Percentiles rank a stretch among this genome's conserved stretches.
Evolutionary conservation across 2,329 filamentous ascomycete species (phyloP).

Genomic region (Cercospora zeina): DNA sequence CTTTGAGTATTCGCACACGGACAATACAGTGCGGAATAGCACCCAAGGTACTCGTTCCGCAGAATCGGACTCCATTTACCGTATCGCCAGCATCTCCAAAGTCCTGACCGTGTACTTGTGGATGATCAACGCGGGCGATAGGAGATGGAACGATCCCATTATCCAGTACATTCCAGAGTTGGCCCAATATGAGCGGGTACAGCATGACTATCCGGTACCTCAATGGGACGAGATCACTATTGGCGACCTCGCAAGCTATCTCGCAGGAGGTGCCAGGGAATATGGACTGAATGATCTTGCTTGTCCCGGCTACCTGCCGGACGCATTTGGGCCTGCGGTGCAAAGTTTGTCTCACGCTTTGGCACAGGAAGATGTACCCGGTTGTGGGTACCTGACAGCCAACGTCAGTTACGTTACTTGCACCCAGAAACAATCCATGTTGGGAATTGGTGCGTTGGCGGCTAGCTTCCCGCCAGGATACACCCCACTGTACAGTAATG

Average conservation of each 20-base stretch:
- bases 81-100: conserved; percentile 28
- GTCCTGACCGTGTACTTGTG: conserved; percentile 27
- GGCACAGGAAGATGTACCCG: conserved; percentile 19
- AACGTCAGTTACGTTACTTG: conserved; percentile 22
- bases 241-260: conserved; percentile 49
- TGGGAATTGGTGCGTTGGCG: conserved; percentile 16
- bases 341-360: conserved; percentile 37
- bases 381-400: conserved; percentile 23
- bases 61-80: conserved; percentile 27
- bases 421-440: conserved; percentile 15
- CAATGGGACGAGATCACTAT: conserved; percentile 54
- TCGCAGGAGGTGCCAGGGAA: conserved; percentile 46
- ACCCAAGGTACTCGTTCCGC: conserved; percentile 21
- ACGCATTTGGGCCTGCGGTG: conserved; percentile 1
- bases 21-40: conserved; percentile 22
- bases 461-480: conserved; percentile 23
- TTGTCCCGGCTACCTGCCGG: conserved; percentile 18
- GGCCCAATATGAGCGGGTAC: conserved; percentile 32
- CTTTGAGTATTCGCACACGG: conserved; percentile 25
- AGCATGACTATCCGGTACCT: conserved; percentile 40
- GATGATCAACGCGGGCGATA: conserved; percentile 27
- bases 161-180: conserved; percentile 50
- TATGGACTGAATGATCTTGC: conserved; percentile 27
- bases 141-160: conserved; percentile 40
- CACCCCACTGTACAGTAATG: conserved; percentile 29